A percentile compares a stretch with the other conserved stretches of the same genome.
Evolutionary conservation across 2,329 filamentous ascomycete genomes (phyloP).

Genomic region (Scedosporium boydii): DNA sequence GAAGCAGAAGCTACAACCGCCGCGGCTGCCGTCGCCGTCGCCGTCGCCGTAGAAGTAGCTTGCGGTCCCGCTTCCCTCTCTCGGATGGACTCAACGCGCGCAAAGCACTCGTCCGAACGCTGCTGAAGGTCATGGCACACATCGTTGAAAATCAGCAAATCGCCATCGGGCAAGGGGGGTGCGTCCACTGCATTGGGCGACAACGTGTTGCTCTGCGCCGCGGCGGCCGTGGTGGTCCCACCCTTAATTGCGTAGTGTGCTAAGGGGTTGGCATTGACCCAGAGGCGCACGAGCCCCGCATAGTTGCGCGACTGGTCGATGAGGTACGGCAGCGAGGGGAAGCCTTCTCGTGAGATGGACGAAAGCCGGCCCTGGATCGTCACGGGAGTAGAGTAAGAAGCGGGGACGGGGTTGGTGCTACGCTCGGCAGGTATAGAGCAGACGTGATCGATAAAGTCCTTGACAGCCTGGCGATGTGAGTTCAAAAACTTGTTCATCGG

Average conservation of each 20-base stretch:
- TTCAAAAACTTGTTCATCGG: slow-evolving; percentile 88
- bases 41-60: slow-evolving; percentile 28
- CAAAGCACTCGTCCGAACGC: slow-evolving; percentile 41
- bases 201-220: background rate
- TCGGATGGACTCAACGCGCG: slow-evolving; percentile 36
- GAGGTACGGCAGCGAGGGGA: slow-evolving; percentile 84
- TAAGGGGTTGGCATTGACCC: slow-evolving; percentile 49
- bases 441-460: slow-evolving; percentile 76
- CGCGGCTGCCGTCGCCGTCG: slow-evolving; percentile 12
- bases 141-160: slow-evolving; percentile 42
- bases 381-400: slow-evolving; percentile 85
- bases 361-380: slow-evolving; percentile 80
- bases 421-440: slow-evolving; percentile 72
- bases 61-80: slow-evolving; percentile 22
- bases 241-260: slow-evolving; percentile 6
- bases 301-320: slow-evolving; percentile 83
- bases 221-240: background rate
- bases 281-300: slow-evolving; percentile 72
- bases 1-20: background rate
- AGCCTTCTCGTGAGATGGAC: slow-evolving; percentile 76
- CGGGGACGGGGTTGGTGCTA: slow-evolving; percentile 42
- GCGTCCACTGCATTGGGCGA: slow-evolving; percentile 17
- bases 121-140: slow-evolving; percentile 40
- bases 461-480: slow-evolving; percentile 68
- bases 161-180: slow-evolving; percentile 29